A percentile compares a stretch with the other conserved stretches of the same genome.
Conservation (phyloP, 2,329 filamentous ascomycete genomes). For the Colletotrichum musae region DNA sequence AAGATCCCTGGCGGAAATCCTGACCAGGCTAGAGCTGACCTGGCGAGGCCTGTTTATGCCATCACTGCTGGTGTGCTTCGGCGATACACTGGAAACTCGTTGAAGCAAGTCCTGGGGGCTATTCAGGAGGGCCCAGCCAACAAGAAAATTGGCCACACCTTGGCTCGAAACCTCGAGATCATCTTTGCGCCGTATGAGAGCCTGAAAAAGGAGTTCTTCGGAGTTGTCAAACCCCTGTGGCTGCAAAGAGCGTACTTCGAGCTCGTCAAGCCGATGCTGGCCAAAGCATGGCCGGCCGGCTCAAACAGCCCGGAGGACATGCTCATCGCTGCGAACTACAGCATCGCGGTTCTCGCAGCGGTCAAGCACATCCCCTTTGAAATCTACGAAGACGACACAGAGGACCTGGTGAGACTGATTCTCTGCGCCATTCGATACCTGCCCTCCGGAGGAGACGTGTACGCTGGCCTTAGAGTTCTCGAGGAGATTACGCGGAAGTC, state of each 20-base stretch:
- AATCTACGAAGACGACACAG: conserved; percentile 67
- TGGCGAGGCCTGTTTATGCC: conserved; percentile 48
- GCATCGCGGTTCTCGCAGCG: conserved; percentile 64
- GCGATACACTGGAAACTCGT: conserved; percentile 53
- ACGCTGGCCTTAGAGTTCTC: conserved; percentile 64
- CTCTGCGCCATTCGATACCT: conserved; percentile 62
- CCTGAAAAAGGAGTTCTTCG: conserved; percentile 58
- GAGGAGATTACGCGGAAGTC: conserved; percentile 62
- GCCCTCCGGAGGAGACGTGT: conserved; percentile 59
- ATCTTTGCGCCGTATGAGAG: conserved; percentile 57
- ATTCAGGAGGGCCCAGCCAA: conserved; percentile 48
- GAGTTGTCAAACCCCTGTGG: conserved; percentile 59
- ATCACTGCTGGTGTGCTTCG: conserved; percentile 56
- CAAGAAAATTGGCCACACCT: conserved; percentile 52
- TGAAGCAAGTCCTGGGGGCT: conserved; percentile 52
- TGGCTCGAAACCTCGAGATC: conserved; percentile 59
- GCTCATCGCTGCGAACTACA: conserved; percentile 55
- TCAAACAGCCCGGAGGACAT: conserved; percentile 46
- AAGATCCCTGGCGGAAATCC: conserved; percentile 19
- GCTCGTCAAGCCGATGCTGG: conserved; percentile 61
- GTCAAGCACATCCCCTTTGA: conserved; percentile 64
- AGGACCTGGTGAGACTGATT: conserved; percentile 62
- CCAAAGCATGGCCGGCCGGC: conserved; percentile 55
- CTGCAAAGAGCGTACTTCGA: conserved; percentile 65
- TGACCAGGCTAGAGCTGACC: conserved; percentile 14